These are phyloP conservation scores for Malania oleifera DNA, from an alignment of 164 flowering plant species.

Conservation along the genomic window DNA sequence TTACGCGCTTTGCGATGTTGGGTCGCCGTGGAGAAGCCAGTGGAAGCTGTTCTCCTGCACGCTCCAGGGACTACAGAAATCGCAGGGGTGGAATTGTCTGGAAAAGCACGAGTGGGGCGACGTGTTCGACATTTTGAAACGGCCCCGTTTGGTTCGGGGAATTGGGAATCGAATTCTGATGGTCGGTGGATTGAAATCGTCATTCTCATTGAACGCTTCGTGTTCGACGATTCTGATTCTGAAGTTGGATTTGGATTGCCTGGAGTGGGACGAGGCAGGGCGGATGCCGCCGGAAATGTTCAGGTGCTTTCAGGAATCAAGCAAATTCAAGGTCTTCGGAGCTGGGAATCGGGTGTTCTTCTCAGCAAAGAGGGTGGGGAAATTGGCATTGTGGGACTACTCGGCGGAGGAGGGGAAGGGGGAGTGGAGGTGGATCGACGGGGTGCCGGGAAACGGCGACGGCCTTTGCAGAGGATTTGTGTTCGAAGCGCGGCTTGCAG, in stretches of 20 bases:
- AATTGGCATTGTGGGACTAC: conserved; percentile 74
- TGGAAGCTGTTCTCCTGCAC: conserved; percentile 70
- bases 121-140: conserved; percentile 75
- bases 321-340: conserved; percentile 94
- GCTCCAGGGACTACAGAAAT: conserved; percentile 16
- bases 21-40: conserved; percentile 85
- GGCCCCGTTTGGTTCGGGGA: conserved; percentile 71
- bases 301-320: conserved; percentile 51
- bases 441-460: conserved; percentile 61
- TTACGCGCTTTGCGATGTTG: conserved; percentile 73
- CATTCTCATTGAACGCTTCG: conserved; percentile 56
- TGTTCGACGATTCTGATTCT: conserved; percentile 78
- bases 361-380: conserved; percentile 66
- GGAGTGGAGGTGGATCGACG: conserved; percentile 83
- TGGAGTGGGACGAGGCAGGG: conserved; percentile 94
- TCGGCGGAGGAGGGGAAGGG: conserved; percentile 26
- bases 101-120: conserved; percentile 89
- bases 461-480: conserved; percentile 71
- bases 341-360: conserved; percentile 76
- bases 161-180: conserved; percentile 43
- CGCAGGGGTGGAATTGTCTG: conserved; percentile 50
- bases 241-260: conserved; percentile 63
- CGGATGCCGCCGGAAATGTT: conserved; percentile 87
- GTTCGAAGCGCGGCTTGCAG: conserved; percentile 60
- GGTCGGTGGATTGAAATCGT: conserved; percentile 84